Evolutionary conservation across 805 yeast genomes (phyloP).

Genomic region (Cyberlindnera euphorbiiphila): DNA sequence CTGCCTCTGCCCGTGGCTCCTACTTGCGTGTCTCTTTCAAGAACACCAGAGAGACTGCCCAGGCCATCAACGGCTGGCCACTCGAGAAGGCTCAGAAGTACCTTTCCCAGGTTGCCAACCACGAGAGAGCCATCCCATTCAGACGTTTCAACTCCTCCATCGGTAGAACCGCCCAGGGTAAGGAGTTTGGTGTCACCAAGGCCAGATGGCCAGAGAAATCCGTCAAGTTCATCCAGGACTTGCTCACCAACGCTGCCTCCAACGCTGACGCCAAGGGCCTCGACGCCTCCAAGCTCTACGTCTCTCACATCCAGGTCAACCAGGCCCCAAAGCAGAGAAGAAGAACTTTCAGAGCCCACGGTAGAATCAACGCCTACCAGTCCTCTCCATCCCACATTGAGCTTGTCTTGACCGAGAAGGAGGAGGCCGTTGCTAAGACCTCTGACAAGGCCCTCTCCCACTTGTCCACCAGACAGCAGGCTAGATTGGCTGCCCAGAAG

Average conservation of each 20-base stretch:
- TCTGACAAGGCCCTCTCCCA: conserved; percentile 63
- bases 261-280: conserved; percentile 99
- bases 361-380: conserved; percentile 99
- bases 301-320: conserved; percentile 99
- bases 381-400: conserved; percentile 99
- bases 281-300: conserved; percentile 88
- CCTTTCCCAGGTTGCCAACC: conserved; percentile 94
- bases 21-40: conserved; percentile 99
- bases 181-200: conserved; percentile 99
- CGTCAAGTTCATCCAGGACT: conserved; percentile 90
- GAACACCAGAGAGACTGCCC: conserved; percentile 99
- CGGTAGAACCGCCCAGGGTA: conserved; percentile 99
- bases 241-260: conserved; percentile 96
- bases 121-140: conserved; percentile 99
- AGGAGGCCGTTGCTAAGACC: conserved; percentile 91
- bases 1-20: conserved; percentile 99
- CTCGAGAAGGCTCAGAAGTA: conserved; percentile 92
- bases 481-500: conserved; percentile 86
- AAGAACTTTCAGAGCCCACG: conserved; percentile 99
- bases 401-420: conserved; percentile 92
- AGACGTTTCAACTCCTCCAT: conserved; percentile 95
- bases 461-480: conserved; percentile 88
- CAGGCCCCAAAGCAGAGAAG: conserved; percentile 99
- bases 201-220: conserved; percentile 99
- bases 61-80: conserved; percentile 98